A percentile compares a stretch with the other conserved stretches of the same genome.
Conservation (phyloP, 805 yeast genomes). For the Hanseniaspora taiwanica region DNA sequence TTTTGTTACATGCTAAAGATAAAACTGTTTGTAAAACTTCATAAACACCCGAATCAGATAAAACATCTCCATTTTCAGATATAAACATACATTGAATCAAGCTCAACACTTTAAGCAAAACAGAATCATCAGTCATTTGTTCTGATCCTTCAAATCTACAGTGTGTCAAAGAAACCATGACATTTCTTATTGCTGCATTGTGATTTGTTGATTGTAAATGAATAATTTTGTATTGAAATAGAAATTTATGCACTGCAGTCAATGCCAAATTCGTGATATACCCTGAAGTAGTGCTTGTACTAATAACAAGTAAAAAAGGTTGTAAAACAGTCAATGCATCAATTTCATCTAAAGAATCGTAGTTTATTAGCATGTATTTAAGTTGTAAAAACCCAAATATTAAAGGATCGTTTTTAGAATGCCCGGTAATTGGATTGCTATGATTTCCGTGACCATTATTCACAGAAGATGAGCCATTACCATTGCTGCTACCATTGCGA, state of each 20-base stretch:
- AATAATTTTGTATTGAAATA: slow-evolving; percentile 52
- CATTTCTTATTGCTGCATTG: slow-evolving; percentile 36
- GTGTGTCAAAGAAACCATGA: slow-evolving; percentile 58
- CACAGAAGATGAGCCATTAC: slow-evolving; percentile 6
- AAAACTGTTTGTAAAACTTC: slow-evolving; percentile 87
- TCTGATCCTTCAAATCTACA: slow-evolving; percentile 94
- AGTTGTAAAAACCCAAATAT: slow-evolving; percentile 70
- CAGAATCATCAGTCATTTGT: slow-evolving; percentile 84
- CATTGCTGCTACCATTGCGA: neutral
- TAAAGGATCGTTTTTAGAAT: slow-evolving; percentile 39
- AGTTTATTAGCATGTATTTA: slow-evolving; percentile 52
- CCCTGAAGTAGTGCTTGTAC: slow-evolving; percentile 78
- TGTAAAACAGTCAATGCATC: slow-evolving; percentile 65
- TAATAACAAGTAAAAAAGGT: slow-evolving; percentile 76
- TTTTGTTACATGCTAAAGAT: slow-evolving; percentile 82
- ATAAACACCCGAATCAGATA: slow-evolving; percentile 70
- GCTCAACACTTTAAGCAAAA: slow-evolving; percentile 67
- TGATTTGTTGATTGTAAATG: slow-evolving; percentile 43
- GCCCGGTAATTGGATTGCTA: too few species aligned
- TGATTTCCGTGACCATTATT: too few species aligned
- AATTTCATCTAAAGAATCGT: slow-evolving; percentile 37
- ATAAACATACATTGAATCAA: slow-evolving; percentile 28
- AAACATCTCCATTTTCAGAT: slow-evolving; percentile 32
- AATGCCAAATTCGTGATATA: slow-evolving; percentile 73
- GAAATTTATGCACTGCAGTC: slow-evolving; percentile 57